Base-by-base conservation (phyloP, 2,329 filamentous ascomycete genomes). In the Calonectria montana region DNA sequence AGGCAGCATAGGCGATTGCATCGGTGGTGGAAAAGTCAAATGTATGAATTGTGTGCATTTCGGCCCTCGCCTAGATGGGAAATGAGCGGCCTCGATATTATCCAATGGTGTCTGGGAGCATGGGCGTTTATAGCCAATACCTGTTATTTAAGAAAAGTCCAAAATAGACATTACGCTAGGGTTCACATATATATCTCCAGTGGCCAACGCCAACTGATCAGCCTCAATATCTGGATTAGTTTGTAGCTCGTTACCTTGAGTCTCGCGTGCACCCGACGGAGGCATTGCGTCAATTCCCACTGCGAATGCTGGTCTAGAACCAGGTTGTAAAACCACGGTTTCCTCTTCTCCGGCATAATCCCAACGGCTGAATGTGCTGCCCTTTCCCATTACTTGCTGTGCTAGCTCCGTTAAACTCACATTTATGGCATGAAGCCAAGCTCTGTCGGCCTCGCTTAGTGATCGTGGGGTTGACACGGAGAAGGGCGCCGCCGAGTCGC, bases 41-140 rank as follows among this genome's bases (percentile, higher is more conserved):
- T 57, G 53, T 57, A 59, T 59, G 53, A 59, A 59, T 59, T 25
- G 31, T 59, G 53, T 59, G 53, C 35, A 59, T 59, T 59, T 39
- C 9, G 53, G 35, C 35, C 31, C 53, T 59, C 53, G 31, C 31
- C 53, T 39, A 23, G 2, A 59, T 37, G 35, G 53, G 31, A 25
- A 39, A 39, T 12, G 53, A 39, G 53, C 12, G 53, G 35, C 8
- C 31, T 59, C 31, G n/a, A 57, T 21, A 23, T 57, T 37, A 57
- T 57, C 50, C 12, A 39, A 59, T 25, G 53, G 53, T 59, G 53
- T 59, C 31, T 59, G 53, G 53, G 53, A 59, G 53, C 29, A 59
- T 57, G 53, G 53, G 31, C 31, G 53, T 59, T 59, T 59, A 59
- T 35, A 59, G 53, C 53, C 53, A 39, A 37, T 59, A 59, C 31